A percentile compares a stretch with the other conserved stretches of the same genome.
phyloP scores from a whole-genome alignment of 2,329 filamentous ascomycete species.

The Didymella sp. region DNA sequence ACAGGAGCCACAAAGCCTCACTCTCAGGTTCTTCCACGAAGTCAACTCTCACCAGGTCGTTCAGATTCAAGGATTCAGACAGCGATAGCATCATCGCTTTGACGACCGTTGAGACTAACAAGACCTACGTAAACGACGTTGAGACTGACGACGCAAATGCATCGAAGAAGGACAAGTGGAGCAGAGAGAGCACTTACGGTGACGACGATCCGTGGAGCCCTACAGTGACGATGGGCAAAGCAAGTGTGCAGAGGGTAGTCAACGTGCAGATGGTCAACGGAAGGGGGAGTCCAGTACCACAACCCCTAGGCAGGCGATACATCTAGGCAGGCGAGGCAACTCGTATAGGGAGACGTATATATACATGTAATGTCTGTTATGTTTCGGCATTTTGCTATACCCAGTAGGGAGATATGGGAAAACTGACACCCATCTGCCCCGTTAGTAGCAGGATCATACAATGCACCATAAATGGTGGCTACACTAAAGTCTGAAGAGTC shows the following conservation, averaged over 20 bases:
- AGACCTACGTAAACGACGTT: conserved; percentile 5
- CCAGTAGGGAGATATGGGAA: conserved; percentile 4
- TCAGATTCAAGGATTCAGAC: conserved; percentile 9
- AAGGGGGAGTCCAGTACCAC: conserved; percentile 12
- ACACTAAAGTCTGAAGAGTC: background rate
- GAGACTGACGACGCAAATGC: background rate
- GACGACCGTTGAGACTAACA: conserved; percentile 18
- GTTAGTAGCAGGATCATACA: background rate
- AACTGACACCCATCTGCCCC: conserved; percentile 14
- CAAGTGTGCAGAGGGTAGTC: conserved; percentile 22
- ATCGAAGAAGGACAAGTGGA: conserved; percentile 2
- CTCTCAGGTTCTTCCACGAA: conserved; percentile 8
- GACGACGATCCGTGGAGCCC: conserved; percentile 32
- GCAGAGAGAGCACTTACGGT: conserved; percentile 10
- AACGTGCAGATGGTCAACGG: conserved; percentile 24
- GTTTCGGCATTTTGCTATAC: conserved; percentile 16
- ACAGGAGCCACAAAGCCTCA: conserved; percentile 21
- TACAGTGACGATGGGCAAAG: conserved; percentile 25
- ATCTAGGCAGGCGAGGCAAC: background rate
- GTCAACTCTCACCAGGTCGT: conserved; percentile 6
- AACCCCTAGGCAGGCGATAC: conserved; percentile 4
- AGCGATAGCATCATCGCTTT: conserved; percentile 30
- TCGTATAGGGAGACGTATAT: background rate
- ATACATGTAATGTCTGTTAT: conserved; percentile 7
- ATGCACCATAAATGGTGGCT: background rate